A percentile compares a stretch with the other conserved stretches of the same genome.
Evolutionary conservation across 148 eudicot species (phyloP).

Genomic region (Vaccinium darrowii): DNA sequence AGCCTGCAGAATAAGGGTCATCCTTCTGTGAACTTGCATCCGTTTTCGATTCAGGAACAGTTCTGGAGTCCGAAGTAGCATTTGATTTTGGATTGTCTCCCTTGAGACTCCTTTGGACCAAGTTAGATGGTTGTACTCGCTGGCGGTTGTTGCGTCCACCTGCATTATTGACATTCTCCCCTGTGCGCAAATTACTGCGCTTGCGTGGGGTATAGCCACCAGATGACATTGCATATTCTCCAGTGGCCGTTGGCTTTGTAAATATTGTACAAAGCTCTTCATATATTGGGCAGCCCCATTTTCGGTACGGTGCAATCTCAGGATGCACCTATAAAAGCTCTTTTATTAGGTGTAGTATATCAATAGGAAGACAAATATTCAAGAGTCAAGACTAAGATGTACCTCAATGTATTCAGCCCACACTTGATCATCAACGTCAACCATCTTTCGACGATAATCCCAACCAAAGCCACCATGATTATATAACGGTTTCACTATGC

Average conservation of each 20-base stretch:
- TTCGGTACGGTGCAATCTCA: constrained; percentile 17
- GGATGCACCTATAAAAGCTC: constrained; percentile 20
- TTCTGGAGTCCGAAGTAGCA: neutral
- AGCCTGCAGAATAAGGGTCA: constrained; percentile 13
- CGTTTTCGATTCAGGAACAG: constrained; percentile 8
- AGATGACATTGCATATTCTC: neutral
- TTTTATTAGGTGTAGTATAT: neutral
- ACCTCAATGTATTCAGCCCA: constrained; percentile 26
- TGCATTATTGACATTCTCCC: neutral
- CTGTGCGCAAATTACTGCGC: neutral
- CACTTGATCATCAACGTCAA: constrained; percentile 20
- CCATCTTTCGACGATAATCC: constrained; percentile 26
- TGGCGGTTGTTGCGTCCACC: constrained; percentile 12
- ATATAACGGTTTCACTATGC: constrained; percentile 23
- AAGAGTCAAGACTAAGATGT: neutral
- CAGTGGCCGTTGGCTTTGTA: constrained; percentile 20
- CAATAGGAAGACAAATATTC: neutral
- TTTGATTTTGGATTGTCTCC: constrained; percentile 1
- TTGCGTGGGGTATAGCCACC: neutral
- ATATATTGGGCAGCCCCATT: constrained; percentile 27
- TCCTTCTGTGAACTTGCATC: constrained; percentile 1
- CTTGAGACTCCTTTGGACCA: constrained; percentile 9
- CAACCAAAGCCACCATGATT: constrained; percentile 25
- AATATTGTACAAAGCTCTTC: constrained; percentile 28
- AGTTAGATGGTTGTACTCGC: constrained; percentile 8